Base-by-base conservation (phyloP, 176 grass and related monocot genomes). In the Ensete glaucum region DNA sequence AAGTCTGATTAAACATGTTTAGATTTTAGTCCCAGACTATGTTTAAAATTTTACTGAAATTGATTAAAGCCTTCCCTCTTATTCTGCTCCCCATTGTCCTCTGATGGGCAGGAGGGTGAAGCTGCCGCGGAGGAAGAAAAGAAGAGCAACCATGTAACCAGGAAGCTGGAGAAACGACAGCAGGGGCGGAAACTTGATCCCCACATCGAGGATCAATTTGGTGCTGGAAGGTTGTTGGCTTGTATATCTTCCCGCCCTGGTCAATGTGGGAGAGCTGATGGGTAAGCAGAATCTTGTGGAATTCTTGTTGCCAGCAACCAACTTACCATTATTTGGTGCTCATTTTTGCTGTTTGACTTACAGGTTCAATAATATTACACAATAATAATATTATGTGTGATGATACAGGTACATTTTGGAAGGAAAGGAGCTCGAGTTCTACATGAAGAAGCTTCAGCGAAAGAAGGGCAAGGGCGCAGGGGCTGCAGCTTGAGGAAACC, bases 381-480 rank as follows among this genome's bases (percentile, higher is more conserved):
- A 43, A 43, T 43, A 43, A 43, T 43, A 6, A 43, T 16, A 11
- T 14, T 13, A 22, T 27, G 64, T 66, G 34, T 66, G 3, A 15
- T 10, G 9, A 11, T 3, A 13, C 64, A 67, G 64, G 15, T 67
- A 67, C 43, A 77, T 77, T 16, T 55, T 77, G 9, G 74, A 77
- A 54, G 71, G 71, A 64, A 77, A 77, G 52, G 74, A 78, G 29
- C 58, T 78, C 12, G 76, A 78, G 59, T 78, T 78, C 58, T 78
- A 78, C 58, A 66, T 13, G 11, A 78, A 78, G 64, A 67, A 67
- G 64, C 12, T 67, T 15, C 64, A 67, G 26, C 24, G 26, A 13
- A 67, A 67, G 64, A 67, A 69, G 76, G 52, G 76, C 49, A 78
- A 78, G 60, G 76, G 76, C 11, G 52, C 60, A 52, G 52, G 74